phyloP scores from a whole-genome alignment of 306 rosid species.

The Dalbergia cochinchinensis region DNA sequence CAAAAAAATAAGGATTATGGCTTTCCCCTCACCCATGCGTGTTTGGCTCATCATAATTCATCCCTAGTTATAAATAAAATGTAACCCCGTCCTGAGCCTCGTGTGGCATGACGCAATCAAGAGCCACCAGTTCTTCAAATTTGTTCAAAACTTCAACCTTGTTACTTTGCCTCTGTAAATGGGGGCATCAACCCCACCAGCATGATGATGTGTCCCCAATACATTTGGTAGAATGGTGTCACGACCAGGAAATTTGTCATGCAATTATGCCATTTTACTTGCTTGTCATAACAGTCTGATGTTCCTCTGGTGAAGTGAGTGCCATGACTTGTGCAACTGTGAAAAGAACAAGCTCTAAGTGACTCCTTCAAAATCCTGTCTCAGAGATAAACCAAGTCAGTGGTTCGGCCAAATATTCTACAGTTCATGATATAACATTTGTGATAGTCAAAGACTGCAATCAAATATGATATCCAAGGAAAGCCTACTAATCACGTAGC shows the following conservation, averaged over 20 bases:
- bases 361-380: constrained; percentile 44
- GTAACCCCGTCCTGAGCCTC: constrained; percentile 32
- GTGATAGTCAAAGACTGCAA: constrained; percentile 14
- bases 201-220: constrained; percentile 27
- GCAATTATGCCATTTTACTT: not conserved
- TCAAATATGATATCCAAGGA: constrained; percentile 2
- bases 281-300: constrained; percentile 27
- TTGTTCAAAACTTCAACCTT: constrained; percentile 10
- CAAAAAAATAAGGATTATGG: constrained; percentile 17
- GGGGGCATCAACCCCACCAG: constrained; percentile 22
- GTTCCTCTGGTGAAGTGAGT: constrained; percentile 33
- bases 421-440: constrained; percentile 11
- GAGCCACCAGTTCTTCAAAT: constrained; percentile 41
- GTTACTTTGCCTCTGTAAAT: constrained; percentile 29
- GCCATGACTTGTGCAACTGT: constrained; percentile 26
- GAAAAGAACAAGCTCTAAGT: constrained; percentile 18
- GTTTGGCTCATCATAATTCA: constrained; percentile 20
- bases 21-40: constrained; percentile 33
- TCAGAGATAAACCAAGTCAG: constrained; percentile 32
- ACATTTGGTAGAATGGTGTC: constrained; percentile 21
- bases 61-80: constrained; percentile 9
- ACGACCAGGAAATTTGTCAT: constrained; percentile 27
- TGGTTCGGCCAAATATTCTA: constrained; percentile 35
- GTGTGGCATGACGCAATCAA: not conserved
- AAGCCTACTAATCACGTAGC: not conserved